Conservation (phyloP, 306 rosid species). For the Carpinus fangiana region DNA sequence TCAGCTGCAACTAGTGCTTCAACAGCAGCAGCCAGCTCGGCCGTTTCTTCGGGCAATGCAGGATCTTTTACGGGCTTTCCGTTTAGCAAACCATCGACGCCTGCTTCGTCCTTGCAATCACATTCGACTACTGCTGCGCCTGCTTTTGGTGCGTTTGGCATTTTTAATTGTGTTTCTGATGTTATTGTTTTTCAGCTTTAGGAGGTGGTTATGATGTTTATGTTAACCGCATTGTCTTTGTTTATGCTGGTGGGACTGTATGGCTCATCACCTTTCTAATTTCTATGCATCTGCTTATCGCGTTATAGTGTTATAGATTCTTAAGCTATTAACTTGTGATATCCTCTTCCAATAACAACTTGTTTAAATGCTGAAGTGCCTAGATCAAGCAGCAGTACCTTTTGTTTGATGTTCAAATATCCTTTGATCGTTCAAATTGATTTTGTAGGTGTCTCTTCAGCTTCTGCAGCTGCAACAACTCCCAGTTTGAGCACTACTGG, state of each 20-base stretch:
- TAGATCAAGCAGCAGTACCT: background rate
- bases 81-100: slow-evolving; percentile 15
- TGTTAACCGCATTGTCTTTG: background rate
- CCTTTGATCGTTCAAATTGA: slow-evolving; percentile 12
- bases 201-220: background rate
- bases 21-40: slow-evolving; percentile 28
- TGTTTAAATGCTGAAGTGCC: background rate
- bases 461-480: slow-evolving; percentile 49
- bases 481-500: slow-evolving; percentile 53
- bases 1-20: slow-evolving; percentile 25
- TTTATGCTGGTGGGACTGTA: background rate
- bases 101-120: slow-evolving; percentile 42
- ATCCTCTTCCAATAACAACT: background rate
- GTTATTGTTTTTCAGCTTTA: background rate
- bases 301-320: background rate
- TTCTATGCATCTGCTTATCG: background rate
- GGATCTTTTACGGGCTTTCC: slow-evolving; percentile 33
- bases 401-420: slow-evolving; percentile 15
- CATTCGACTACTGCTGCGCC: slow-evolving; percentile 30
- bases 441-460: slow-evolving; percentile 55
- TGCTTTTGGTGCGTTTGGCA: slow-evolving; percentile 31
- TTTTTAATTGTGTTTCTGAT: background rate
- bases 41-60: slow-evolving; percentile 16
- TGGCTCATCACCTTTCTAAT: background rate
- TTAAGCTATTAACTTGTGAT: background rate